These are phyloP conservation scores for Citrullus colocynthis DNA, from an alignment of 306 rosid species.

Conservation along the genomic window DNA sequence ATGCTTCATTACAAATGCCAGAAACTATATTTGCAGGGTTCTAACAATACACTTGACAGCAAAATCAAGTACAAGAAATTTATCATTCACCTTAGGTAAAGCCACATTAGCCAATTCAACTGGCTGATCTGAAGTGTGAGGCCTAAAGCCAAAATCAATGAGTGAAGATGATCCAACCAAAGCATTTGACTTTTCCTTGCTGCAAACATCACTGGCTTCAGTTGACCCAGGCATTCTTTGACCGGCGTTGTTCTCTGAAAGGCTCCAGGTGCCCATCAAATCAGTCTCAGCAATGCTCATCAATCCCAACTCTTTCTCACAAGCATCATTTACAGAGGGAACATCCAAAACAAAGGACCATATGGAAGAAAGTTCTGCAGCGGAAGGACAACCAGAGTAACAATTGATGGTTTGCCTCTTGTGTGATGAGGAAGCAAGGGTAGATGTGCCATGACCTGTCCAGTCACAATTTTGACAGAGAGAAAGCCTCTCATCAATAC, in stretches of 20 bases:
- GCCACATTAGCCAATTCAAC: conserved; percentile 29
- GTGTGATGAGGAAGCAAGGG: conserved; percentile 54
- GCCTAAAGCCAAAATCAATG: conserved; percentile 28
- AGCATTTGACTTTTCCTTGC: conserved; percentile 26
- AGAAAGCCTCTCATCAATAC: conserved; percentile 61
- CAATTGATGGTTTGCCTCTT: conserved; percentile 68
- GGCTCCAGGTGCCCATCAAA: conserved; percentile 18
- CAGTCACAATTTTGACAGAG: conserved; percentile 98
- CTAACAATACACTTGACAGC: background rate
- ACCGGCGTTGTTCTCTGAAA: conserved; percentile 20
- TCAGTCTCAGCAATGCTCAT: conserved; percentile 74
- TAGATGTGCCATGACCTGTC: conserved; percentile 53
- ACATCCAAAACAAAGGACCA: conserved; percentile 70
- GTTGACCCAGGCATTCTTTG: conserved; percentile 27
- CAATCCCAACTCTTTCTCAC: conserved; percentile 77
- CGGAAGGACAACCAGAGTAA: conserved; percentile 90
- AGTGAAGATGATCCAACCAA: conserved; percentile 41
- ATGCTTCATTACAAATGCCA: background rate
- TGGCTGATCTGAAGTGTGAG: conserved; percentile 26
- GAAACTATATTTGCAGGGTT: background rate
- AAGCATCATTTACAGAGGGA: conserved; percentile 52
- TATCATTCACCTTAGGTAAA: conserved; percentile 54
- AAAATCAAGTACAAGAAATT: background rate
- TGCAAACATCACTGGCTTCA: conserved; percentile 19
- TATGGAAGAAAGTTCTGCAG: conserved; percentile 72